These are phyloP conservation scores for Brasenia schreberi DNA, from an alignment of 164 flowering plant species.

Conservation along the genomic window DNA sequence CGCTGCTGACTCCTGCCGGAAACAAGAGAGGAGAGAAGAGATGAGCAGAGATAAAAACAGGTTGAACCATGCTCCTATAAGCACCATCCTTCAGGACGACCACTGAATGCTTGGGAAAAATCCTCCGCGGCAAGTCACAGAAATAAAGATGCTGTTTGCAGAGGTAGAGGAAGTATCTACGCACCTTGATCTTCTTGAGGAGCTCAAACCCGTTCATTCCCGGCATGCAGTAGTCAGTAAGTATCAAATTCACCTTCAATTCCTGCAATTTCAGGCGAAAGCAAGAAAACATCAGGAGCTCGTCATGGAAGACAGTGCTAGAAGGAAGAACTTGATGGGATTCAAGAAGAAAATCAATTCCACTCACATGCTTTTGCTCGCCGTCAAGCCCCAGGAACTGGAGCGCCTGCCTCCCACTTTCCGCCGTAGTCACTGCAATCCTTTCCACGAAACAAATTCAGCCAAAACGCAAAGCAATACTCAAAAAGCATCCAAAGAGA, in stretches of 20 bases:
- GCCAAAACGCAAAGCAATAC: not conserved
- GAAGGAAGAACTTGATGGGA: not conserved
- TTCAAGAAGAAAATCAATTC: not conserved
- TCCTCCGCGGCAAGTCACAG: too few species aligned
- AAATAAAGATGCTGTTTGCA: not conserved
- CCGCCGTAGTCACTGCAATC: conserved; percentile 80
- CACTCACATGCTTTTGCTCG: conserved; percentile 12
- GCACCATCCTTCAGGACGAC: not conserved
- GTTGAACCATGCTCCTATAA: not conserved
- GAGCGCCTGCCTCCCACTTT: conserved; percentile 78
- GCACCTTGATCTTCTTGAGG: conserved; percentile 82
- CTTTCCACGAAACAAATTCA: not conserved
- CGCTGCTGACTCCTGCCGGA: not conserved
- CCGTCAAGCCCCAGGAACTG: conserved; percentile 72
- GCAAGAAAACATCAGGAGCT: not conserved
- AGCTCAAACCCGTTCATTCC: conserved; percentile 94
- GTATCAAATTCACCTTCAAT: conserved; percentile 73
- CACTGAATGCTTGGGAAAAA: too few species aligned
- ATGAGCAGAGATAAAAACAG: too few species aligned
- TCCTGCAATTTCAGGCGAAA: conserved; percentile 9
- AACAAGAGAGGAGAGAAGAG: not conserved
- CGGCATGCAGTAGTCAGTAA: conserved; percentile 96
- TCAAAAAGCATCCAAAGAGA: not conserved
- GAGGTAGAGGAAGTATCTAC: not conserved
- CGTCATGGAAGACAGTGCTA: not conserved